Evolutionary conservation across 257 asterid genomes (phyloP).

Genomic region (Ocimum tenuiflorum): DNA sequence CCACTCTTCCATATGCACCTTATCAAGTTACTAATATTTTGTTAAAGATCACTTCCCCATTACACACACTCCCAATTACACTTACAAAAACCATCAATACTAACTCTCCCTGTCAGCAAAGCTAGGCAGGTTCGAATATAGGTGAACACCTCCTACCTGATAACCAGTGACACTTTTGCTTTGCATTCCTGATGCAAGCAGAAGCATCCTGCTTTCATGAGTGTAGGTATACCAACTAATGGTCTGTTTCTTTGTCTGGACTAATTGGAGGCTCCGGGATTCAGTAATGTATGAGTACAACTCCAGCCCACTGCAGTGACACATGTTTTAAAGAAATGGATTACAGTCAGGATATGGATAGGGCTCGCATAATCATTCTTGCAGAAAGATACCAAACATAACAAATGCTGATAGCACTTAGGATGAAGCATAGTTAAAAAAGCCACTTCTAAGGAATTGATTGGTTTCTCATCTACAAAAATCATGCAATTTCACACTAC

Average conservation of each 20-base stretch:
- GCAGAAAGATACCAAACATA: conserved; percentile 14
- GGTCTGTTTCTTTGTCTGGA: conserved; percentile 61
- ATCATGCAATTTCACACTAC: not conserved
- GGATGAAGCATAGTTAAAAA: not conserved
- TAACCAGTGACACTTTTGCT: conserved; percentile 80
- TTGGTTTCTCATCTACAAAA: not conserved
- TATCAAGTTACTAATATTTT: conserved; percentile 3
- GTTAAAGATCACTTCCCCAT: not conserved
- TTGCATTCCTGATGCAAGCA: conserved; percentile 89
- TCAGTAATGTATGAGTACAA: conserved; percentile 51
- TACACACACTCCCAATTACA: not conserved
- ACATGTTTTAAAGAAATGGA: conserved; percentile 21
- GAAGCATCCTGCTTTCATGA: conserved; percentile 95
- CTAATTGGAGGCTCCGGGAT: conserved; percentile 56
- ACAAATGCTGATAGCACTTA: not conserved
- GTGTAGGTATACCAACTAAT: conserved; percentile 88
- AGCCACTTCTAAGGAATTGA: not conserved
- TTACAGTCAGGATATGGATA: not conserved
- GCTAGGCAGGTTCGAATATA: not conserved
- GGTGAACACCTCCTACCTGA: conserved; percentile 57
- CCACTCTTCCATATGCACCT: not conserved
- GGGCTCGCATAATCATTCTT: conserved; percentile 10
- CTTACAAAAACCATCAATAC: not conserved
- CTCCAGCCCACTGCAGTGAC: conserved; percentile 74
- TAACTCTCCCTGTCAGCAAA: conserved; percentile 5